Evolutionary conservation across 331 rosid genomes (phyloP).

Genomic region (Erythrophleum ivorense): DNA sequence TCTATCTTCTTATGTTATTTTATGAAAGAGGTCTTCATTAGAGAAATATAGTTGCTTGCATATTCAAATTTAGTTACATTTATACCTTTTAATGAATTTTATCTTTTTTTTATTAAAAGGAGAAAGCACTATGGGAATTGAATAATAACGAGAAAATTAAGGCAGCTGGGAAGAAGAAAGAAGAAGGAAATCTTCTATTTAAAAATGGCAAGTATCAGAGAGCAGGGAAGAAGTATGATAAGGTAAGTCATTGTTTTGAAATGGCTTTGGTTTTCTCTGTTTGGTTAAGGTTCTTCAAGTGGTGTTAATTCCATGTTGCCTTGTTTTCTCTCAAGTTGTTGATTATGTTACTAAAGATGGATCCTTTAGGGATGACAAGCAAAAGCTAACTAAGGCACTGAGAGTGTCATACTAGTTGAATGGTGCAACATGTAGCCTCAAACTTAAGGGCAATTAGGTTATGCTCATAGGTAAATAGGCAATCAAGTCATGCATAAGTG

Average conservation of each 20-base stretch:
- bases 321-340: constrained; percentile 52
- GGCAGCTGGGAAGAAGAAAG: constrained; percentile 70
- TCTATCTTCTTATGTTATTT: not conserved
- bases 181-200: constrained; percentile 69
- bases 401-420: constrained; percentile 75
- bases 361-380: constrained; percentile 55
- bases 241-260: constrained; percentile 47
- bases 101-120: constrained; percentile 47
- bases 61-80: not conserved
- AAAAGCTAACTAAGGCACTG: constrained; percentile 51
- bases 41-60: not conserved
- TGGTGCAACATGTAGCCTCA: constrained; percentile 75
- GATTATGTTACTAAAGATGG: constrained; percentile 65
- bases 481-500: constrained; percentile 21
- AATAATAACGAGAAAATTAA: constrained; percentile 63
- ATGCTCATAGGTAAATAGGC: constrained; percentile 64
- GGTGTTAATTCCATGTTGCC: constrained; percentile 22
- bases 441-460: constrained; percentile 64
- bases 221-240: constrained; percentile 68
- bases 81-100: constrained; percentile 19
- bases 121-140: constrained; percentile 71
- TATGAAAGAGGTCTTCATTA: not conserved
- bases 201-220: constrained; percentile 57
- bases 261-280: constrained; percentile 22
- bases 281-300: not conserved